Evolutionary conservation across 148 eudicot species (phyloP).

Genomic region (Vaccinium corymbosum): DNA sequence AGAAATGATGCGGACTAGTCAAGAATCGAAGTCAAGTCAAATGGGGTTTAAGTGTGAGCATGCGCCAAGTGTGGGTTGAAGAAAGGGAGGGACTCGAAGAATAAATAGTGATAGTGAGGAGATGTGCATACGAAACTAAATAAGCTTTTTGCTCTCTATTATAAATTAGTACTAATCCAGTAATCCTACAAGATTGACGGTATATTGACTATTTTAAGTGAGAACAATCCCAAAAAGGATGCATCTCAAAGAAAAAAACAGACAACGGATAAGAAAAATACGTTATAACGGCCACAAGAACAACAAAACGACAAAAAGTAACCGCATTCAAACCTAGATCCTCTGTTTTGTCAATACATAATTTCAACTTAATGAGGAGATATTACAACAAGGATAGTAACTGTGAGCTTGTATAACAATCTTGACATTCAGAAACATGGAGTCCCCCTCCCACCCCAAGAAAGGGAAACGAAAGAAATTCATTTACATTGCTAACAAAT

Average conservation of each 20-base stretch:
- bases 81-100: neutral
- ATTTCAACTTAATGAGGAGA: constrained; percentile 9
- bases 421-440: neutral
- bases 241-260: neutral
- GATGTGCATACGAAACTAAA: neutral
- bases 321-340: neutral
- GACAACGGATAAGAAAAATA: neutral
- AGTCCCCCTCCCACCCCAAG: neutral
- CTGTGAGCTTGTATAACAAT: neutral
- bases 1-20: neutral
- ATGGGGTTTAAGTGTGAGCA: neutral
- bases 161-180: neutral
- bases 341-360: neutral
- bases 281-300: neutral
- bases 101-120: neutral
- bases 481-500: neutral
- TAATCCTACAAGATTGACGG: neutral
- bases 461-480: neutral
- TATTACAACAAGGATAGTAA: neutral
- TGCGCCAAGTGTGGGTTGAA: no score
- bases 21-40: neutral
- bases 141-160: neutral
- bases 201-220: neutral
- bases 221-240: neutral
- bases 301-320: neutral